Evolutionary conservation across 495 filamentous ascomycete genomes (phyloP), one percentile per base, ranked within the genome.

Genomic region (Podospora anserina): DNA sequence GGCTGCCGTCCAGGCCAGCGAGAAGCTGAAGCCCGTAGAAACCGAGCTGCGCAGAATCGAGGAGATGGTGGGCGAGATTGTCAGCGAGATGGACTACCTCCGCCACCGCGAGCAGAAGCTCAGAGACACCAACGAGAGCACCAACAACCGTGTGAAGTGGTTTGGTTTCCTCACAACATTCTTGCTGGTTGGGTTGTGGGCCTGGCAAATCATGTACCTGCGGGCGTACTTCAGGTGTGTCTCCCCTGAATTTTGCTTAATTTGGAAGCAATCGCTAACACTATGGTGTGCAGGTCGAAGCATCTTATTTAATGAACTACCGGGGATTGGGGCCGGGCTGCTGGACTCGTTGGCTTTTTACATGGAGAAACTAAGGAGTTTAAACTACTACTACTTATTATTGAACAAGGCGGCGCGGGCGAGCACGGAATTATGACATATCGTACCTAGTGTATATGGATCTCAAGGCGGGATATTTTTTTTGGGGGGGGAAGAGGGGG

Each of bases 81-180:
- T 94, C 39, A 80, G 80, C 62, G 92, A 96, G 84, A 95, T 94
- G 90, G 92, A 96, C 68, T 99, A 98, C 83, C 88, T 99, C 57
- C 86, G 96, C 66, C 77, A 81, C 7, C 86, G 95, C 72, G 95
- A 99, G 85, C 94, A 97, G 87, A 95, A 91, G 81, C 88, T 99
- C 65, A 86, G 95, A 74, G 95, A 99, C 83, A 99, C 95, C 72
- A 99, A 99, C 80, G 95, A 99, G 88, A 97, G 94, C 84, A 99
- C 95, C 65, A 99, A 99, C 82, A 94, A 93, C 80, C 88, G 95
- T 66, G 95, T 99, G 65, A 99, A 98, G 82, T 98, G 92, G 92
- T 99, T 99, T 79, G 94, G 93, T 1, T 91, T 97, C 78, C 88
- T 89, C 54, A 97, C 95, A 26, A 99, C 97, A 85, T 91, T 91